Conservation (phyloP, 768 basidiomycete genomes). For the Pleurotus tuber-regium region DNA sequence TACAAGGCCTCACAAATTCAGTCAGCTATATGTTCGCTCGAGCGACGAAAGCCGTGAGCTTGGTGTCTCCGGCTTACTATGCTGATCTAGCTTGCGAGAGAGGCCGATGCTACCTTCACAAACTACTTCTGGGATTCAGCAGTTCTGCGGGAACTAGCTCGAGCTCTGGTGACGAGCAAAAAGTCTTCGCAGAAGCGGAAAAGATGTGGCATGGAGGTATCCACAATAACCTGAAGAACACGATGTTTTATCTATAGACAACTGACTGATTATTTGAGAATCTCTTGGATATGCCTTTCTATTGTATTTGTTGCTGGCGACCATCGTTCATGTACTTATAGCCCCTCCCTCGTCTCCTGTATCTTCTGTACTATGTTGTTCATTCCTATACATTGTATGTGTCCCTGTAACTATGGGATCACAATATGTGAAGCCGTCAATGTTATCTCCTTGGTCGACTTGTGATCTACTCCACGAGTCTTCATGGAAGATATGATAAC, state of each 20-base stretch:
- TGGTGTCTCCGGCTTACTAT: constrained; percentile 80
- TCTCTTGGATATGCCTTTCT: not conserved
- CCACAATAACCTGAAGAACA: constrained; percentile 51
- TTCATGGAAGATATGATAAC: no score
- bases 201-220: constrained; percentile 59
- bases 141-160: constrained; percentile 32
- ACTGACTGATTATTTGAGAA: not conserved
- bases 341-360: no score
- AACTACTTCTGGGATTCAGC: constrained; percentile 55
- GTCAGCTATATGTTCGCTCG: constrained; percentile 81
- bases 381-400: no score
- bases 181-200: constrained; percentile 52
- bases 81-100: constrained; percentile 67
- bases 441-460: no score
- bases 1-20: constrained; percentile 70
- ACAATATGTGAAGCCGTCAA: no score
- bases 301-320: not conserved
- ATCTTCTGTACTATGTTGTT: no score
- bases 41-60: constrained; percentile 83
- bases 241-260: constrained; percentile 72
- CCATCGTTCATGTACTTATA: no score
- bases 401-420: no score
- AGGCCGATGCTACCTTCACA: constrained; percentile 74
- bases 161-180: constrained; percentile 36
- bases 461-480: no score